A percentile compares a stretch with the other conserved stretches of the same genome.
These are phyloP conservation scores for Yamadazyma phyllophila DNA, from an alignment of 805 yeast species.

Conservation along the genomic window DNA sequence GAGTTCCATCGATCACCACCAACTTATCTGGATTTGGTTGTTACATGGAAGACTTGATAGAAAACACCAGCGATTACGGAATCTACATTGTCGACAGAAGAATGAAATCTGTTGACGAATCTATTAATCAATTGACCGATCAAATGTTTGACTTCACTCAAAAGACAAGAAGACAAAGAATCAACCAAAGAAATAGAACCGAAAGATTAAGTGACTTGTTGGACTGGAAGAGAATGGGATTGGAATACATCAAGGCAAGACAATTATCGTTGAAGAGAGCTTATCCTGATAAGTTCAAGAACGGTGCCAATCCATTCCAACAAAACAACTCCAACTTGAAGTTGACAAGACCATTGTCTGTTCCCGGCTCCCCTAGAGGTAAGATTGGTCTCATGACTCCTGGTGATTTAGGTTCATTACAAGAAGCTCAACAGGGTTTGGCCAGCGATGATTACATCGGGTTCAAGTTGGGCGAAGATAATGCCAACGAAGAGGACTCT, in stretches of 20 bases:
- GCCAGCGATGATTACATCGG: constrained; percentile 66
- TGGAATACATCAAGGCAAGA: constrained; percentile 93
- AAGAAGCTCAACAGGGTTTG: constrained; percentile 74
- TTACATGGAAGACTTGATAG: constrained; percentile 96
- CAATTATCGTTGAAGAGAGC: constrained; percentile 90
- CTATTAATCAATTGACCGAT: constrained; percentile 84
- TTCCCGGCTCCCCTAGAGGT: constrained; percentile 94
- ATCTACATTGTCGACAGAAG: constrained; percentile 96
- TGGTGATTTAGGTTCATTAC: constrained; percentile 95
- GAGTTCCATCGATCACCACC: constrained; percentile 96
- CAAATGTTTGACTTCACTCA: constrained; percentile 86
- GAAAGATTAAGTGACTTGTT: constrained; percentile 89
- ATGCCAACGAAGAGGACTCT: constrained; percentile 31
- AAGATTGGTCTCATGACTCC: constrained; percentile 85
- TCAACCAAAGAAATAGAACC: constrained; percentile 95
- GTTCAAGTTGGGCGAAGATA: constrained; percentile 45
- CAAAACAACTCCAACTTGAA: constrained; percentile 51
- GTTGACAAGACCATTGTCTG: constrained; percentile 87
- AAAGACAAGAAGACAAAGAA: constrained; percentile 93
- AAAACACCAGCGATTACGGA: constrained; percentile 92
- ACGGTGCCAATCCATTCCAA: constrained; percentile 47
- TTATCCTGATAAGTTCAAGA: constrained; percentile 78
- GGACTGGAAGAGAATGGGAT: constrained; percentile 98
- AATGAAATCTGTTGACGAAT: constrained; percentile 86
- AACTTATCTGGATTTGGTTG: constrained; percentile 97